phyloP scores from a whole-genome alignment of 2,329 filamentous ascomycete genomes.

The Fusarium citri region DNA sequence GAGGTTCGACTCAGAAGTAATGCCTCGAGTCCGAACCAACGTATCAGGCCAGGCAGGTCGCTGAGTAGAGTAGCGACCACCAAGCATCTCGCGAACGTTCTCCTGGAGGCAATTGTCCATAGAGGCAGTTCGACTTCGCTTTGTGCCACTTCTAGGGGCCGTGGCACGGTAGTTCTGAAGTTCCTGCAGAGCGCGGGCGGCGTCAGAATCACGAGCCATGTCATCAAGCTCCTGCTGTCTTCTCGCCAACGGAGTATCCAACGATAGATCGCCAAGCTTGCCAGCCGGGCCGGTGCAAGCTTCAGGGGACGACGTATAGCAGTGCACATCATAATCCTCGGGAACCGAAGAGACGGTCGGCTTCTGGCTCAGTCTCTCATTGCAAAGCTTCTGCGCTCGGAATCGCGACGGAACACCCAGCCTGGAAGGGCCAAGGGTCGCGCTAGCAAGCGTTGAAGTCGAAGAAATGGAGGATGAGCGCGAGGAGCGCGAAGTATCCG shows the following conservation, averaged over 20 bases:
- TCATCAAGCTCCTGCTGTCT: conserved; percentile 61
- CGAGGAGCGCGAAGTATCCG: conserved; percentile 70
- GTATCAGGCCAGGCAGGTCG: conserved; percentile 52
- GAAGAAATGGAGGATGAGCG: conserved; percentile 74
- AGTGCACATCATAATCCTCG: conserved; percentile 65
- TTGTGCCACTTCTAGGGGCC: conserved; percentile 56
- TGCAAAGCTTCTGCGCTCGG: conserved; percentile 68
- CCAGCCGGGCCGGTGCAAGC: conserved; percentile 65
- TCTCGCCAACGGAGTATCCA: conserved; percentile 61
- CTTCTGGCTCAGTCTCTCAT: conserved; percentile 66
- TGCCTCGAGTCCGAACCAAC: conserved; percentile 52
- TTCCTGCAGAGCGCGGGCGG: conserved; percentile 69
- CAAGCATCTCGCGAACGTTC: conserved; percentile 73
- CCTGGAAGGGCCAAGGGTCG: conserved; percentile 64
- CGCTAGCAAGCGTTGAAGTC: conserved; percentile 69
- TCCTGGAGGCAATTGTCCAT: conserved; percentile 72
- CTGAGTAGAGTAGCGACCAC: conserved; percentile 49
- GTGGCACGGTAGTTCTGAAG: conserved; percentile 66
- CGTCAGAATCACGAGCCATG: conserved; percentile 60
- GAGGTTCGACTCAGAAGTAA: conserved; percentile 44
- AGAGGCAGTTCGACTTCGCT: conserved; percentile 70
- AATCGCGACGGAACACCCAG: conserved; percentile 72
- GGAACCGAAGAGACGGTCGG: conserved; percentile 67
- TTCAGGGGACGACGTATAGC: conserved; percentile 67
- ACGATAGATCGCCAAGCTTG: conserved; percentile 62